phyloP scores from a whole-genome alignment of 768 basidiomycete species.

The Termitomyces sp. region DNA sequence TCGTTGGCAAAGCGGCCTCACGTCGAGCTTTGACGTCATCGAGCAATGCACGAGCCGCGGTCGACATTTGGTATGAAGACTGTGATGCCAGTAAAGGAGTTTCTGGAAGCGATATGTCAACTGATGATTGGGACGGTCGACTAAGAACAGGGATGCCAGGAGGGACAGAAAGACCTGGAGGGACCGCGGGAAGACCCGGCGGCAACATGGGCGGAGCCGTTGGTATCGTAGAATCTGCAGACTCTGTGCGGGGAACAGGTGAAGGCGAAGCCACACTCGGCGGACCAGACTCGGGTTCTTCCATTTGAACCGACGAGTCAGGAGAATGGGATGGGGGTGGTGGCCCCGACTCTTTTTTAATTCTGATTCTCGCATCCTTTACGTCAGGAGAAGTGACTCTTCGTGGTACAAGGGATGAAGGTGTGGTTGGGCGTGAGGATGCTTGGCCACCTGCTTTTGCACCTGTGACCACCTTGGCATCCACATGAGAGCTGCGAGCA shows the following conservation, averaged over 20 bases:
- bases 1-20: conserved; percentile 41
- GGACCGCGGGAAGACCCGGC: conserved; percentile 36
- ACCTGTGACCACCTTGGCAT: conserved; percentile 31
- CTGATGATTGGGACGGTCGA: conserved; percentile 33
- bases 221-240: conserved; percentile 25
- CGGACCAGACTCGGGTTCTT: conserved; percentile 41
- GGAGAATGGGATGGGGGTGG: conserved; percentile 33
- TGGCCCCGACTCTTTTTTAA: conserved; percentile 28
- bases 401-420: conserved; percentile 29
- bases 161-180: conserved; percentile 51
- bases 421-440: conserved; percentile 57
- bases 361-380: conserved; percentile 29
- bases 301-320: conserved; percentile 41
- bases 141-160: conserved; percentile 59
- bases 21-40: conserved; percentile 79
- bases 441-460: conserved; percentile 39
- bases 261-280: conserved; percentile 36
- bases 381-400: conserved; percentile 37
- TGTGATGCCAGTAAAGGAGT: conserved; percentile 47
- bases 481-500: conserved; percentile 29
- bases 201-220: conserved; percentile 28
- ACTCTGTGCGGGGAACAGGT: conserved; percentile 14
- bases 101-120: conserved; percentile 45
- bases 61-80: conserved; percentile 81
- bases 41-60: conserved; percentile 74